phyloP scores from a whole-genome alignment of 225 moss, liverwort and hornwort genomes.

The Anthoceros angustus region DNA sequence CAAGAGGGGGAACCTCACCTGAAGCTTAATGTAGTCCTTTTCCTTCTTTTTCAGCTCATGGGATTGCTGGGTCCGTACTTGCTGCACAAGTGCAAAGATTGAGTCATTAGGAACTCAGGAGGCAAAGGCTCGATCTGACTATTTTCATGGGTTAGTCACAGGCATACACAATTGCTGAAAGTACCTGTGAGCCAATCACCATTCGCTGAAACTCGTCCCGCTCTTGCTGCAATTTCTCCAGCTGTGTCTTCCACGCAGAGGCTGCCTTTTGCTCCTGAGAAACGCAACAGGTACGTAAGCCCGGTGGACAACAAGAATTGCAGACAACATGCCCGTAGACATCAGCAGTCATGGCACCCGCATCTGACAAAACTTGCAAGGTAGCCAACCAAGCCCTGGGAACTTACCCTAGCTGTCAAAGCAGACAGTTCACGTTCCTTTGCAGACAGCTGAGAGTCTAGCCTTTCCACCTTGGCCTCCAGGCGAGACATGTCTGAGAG shows the following conservation, averaged over 20 bases:
- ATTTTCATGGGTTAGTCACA: not conserved
- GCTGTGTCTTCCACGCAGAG: slow-evolving; percentile 45
- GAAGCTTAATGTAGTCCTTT: slow-evolving; percentile 82
- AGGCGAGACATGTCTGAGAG: slow-evolving; percentile 90
- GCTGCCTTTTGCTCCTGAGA: slow-evolving; percentile 67
- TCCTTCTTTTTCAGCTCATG: slow-evolving; percentile 97
- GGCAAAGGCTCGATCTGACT: not conserved
- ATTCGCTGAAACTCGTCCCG: slow-evolving; percentile 85
- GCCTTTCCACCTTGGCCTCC: slow-evolving; percentile 74
- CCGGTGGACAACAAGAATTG: too few relatives aligned
- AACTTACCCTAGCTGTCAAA: slow-evolving; percentile 56
- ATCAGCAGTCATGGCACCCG: not conserved
- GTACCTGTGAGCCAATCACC: slow-evolving; percentile 74
- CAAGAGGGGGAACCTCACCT: slow-evolving; percentile 22
- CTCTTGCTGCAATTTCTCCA: slow-evolving; percentile 84
- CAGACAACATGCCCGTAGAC: not conserved
- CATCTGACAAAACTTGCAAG: not conserved
- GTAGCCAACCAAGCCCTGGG: slow-evolving; percentile 3
- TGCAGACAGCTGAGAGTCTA: slow-evolving; percentile 50
- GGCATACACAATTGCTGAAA: not conserved
- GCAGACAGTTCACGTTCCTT: slow-evolving; percentile 85
- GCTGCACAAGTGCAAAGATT: slow-evolving; percentile 26
- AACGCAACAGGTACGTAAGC: not conserved
- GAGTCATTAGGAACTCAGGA: not conserved
- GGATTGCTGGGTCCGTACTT: slow-evolving; percentile 80